These are phyloP conservation scores for Carex myosuroides DNA, from an alignment of 176 grass and related monocot species.

Conservation along the genomic window DNA sequence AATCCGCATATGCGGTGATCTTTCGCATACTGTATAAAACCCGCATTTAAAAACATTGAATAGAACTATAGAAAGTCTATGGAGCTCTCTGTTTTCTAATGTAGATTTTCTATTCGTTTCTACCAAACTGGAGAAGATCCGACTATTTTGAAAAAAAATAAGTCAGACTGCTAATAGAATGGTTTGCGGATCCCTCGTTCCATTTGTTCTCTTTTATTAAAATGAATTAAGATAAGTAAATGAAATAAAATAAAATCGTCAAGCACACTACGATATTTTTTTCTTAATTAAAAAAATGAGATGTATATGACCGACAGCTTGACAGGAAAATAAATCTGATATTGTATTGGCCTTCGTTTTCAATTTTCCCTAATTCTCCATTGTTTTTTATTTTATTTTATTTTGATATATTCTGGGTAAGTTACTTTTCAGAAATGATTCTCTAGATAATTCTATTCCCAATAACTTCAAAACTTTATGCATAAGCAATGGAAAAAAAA, in stretches of 20 bases:
- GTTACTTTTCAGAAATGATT: background rate
- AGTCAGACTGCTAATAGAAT: background rate
- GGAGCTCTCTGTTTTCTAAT: background rate
- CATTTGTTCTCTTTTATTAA: background rate
- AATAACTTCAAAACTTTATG: background rate
- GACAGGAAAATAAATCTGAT: background rate
- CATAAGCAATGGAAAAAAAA: background rate
- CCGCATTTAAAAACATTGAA: too few species aligned
- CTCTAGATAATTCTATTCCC: background rate
- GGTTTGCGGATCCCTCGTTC: background rate
- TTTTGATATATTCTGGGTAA: background rate
- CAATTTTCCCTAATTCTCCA: background rate
- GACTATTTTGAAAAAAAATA: background rate
- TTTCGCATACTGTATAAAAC: too few species aligned
- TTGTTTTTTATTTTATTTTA: background rate
- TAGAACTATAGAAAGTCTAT: too few species aligned
- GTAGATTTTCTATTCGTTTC: background rate
- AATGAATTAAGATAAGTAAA: background rate
- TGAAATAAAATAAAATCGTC: background rate
- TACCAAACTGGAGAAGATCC: background rate
- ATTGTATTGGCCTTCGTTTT: slow-evolving; percentile 11
- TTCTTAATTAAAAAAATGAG: background rate
- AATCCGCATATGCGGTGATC: too few species aligned
- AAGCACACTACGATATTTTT: background rate
- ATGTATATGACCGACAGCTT: background rate